These are phyloP conservation scores for Coemansia pectinata DNA, from an alignment of 192 early-diverging fungal species.

Conservation along the genomic window DNA sequence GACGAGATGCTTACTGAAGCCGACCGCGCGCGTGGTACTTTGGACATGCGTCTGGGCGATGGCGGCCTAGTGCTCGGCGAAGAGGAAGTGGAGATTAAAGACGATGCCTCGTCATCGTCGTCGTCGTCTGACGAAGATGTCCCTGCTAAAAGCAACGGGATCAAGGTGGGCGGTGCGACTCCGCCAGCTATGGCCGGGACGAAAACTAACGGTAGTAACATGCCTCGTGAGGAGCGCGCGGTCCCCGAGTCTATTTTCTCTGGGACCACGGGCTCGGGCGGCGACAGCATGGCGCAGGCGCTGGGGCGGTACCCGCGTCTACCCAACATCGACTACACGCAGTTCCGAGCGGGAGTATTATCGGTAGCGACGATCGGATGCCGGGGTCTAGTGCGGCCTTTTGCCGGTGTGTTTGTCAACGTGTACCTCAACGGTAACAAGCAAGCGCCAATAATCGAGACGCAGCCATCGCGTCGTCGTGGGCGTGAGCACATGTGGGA, in stretches of 20 bases:
- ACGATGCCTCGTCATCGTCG: background rate
- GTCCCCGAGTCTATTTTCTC: slow-evolving; percentile 46
- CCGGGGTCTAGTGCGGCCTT: slow-evolving; percentile 51
- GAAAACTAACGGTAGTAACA: slow-evolving; percentile 1
- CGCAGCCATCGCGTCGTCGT: slow-evolving; percentile 46
- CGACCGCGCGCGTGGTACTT: slow-evolving; percentile 31
- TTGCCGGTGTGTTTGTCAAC: slow-evolving; percentile 54
- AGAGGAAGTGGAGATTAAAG: slow-evolving; percentile 19
- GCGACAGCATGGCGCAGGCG: slow-evolving; percentile 35
- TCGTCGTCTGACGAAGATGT: slow-evolving; percentile 10
- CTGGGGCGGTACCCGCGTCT: slow-evolving; percentile 52
- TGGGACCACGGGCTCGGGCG: slow-evolving; percentile 31
- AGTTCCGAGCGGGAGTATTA: slow-evolving; percentile 52
- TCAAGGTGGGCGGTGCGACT: slow-evolving; percentile 4
- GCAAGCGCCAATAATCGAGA: slow-evolving; percentile 50
- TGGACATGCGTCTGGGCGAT: slow-evolving; percentile 45
- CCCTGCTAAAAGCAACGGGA: background rate
- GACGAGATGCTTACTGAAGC: slow-evolving; percentile 52
- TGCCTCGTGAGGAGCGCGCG: slow-evolving; percentile 2
- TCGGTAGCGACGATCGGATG: slow-evolving; percentile 47
- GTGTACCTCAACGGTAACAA: slow-evolving; percentile 48
- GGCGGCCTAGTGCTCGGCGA: slow-evolving; percentile 47
- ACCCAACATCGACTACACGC: slow-evolving; percentile 52
- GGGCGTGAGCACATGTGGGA: slow-evolving; percentile 56
- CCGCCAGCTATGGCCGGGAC: background rate